Base-by-base conservation (phyloP, 129 eudicot genomes). In the Lactuca saligna region DNA sequence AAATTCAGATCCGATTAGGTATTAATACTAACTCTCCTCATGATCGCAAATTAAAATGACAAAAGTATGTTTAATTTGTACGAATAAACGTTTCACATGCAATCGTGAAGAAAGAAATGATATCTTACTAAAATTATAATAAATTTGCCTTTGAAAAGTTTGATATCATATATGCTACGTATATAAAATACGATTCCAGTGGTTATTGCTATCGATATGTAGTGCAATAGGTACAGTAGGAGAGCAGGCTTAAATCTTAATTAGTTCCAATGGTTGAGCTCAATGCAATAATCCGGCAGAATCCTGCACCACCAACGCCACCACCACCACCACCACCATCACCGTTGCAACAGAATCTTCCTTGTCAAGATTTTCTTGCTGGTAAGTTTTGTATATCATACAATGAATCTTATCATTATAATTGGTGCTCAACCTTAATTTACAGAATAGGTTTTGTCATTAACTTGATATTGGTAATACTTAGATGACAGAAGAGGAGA, bases 401-500 rank as follows among this genome's bases (percentile, higher is more conserved):
- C 14, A 48, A 48, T 4, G n/a, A 15, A 53, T 53, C 57, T 53
- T 53, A 53, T 2, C 49, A 8, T 20, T 20, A 20, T 20, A 20
- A 20, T 20, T 39, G 38, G 38, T 3, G 38, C 5, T 35, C 5
- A 25, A 25, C 29, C 29, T 25, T 25, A 25, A 25, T 25, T 25
- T 25, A 25, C 29, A 25, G 29, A 25, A 25, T 0, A 25, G 29
- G 2, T 1, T 25, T 25, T 25, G 29, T 25, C 29, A 25, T 25
- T 25, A 25, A 11, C 32, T 10, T 57, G 29, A 10, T 4, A 25
- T 57, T 10, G 7, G 16, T 7, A 57, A 20, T 57, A 25, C 61
- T 57, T 4, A 59, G 64, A 59, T 59, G 20, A 59, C 10, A 59
- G 44, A 59, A 54, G 73, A 41, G 37, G 48, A 20, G 51, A 68